Base-by-base conservation (phyloP, 768 basidiomycete genomes). In the Daedalea quercina region DNA sequence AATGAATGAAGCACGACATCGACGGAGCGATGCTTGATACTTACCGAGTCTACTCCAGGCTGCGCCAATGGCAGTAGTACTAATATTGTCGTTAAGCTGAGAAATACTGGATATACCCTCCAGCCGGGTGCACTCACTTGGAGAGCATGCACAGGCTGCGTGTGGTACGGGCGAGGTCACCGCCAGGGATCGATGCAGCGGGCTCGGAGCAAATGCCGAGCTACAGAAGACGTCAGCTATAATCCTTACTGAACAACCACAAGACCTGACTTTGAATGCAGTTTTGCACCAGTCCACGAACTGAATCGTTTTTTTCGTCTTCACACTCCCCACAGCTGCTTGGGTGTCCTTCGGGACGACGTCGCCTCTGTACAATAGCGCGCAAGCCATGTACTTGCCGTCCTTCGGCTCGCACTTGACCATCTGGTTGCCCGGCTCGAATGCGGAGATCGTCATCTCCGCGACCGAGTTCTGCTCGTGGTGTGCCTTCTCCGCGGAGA, bases 221-320 rank as follows among this genome's bases (percentile, higher is more conserved):
- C 81, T 84, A 64, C 62, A 69, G 50, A 60, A 31, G 9, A 40
- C 40, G 46, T 28, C 40, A 51, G 11, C n/a, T n/a, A n/a, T n/a
- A n/a, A n/a, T n/a, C n/a, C n/a, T n/a, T n/a, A n/a, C n/a, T n/a
- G n/a, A n/a, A n/a, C 8, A 11, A 40, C 24, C 50, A 58, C 66
- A 37, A 40, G 3, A 15, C 19, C 37, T 6, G 4, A 79, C 78
- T 74, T 94, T 94, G 85, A 94, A 95, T 57, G 94, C 95, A 65
- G 95, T 98, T 34, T 90, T 90, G 71, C 91, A 94, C 94, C 94
- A 97, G 66, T 96, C 94, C 56, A 97, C 94, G 68, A 95, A 96
- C 65, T 95, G 94, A 65, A 98, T 96, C 23, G 95, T 96, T 59
- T 89, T 84, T 80, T 94, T 97, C 53, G 94, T 97, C 80, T 94